phyloP scores from a whole-genome alignment of 345 rosid genomes.

The Salix udensis region DNA sequence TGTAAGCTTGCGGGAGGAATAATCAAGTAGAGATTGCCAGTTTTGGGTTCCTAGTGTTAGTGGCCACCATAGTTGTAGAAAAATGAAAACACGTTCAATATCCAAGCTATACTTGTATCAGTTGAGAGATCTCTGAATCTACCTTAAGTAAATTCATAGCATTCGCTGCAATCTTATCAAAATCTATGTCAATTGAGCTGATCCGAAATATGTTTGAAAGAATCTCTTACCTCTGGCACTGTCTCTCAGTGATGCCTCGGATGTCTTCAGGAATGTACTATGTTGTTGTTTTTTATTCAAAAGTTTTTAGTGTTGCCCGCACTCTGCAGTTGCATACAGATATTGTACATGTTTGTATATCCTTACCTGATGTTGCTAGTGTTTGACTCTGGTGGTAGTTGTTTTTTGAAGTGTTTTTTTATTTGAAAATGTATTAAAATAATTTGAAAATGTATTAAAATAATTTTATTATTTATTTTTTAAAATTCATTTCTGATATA shows the following conservation, averaged over 20 bases:
- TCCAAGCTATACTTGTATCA: background rate
- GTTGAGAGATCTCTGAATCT: background rate
- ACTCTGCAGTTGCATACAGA: background rate
- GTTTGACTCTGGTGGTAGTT: too few species aligned
- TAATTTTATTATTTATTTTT: too few species aligned
- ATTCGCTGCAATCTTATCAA: background rate
- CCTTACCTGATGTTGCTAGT: background rate
- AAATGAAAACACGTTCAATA: background rate
- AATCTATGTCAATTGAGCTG: background rate
- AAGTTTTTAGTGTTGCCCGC: background rate
- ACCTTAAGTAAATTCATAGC: background rate
- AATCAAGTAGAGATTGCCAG: constrained; percentile 5
- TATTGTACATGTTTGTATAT: background rate
- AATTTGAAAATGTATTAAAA: too few species aligned
- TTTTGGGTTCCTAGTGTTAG: constrained; percentile 14
- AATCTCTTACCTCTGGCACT: background rate
- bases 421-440: too few species aligned
- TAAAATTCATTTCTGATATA: too few species aligned
- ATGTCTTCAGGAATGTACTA: background rate
- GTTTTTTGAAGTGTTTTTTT: too few species aligned
- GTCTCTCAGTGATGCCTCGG: background rate
- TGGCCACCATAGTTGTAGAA: constrained; percentile 9
- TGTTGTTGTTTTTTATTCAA: background rate
- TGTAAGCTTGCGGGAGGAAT: constrained; percentile 6
- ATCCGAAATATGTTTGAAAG: background rate